Evolutionary conservation across 805 yeast genomes (phyloP), one percentile per base, ranked within the genome.

Genomic region (Komagataella phaffii): DNA sequence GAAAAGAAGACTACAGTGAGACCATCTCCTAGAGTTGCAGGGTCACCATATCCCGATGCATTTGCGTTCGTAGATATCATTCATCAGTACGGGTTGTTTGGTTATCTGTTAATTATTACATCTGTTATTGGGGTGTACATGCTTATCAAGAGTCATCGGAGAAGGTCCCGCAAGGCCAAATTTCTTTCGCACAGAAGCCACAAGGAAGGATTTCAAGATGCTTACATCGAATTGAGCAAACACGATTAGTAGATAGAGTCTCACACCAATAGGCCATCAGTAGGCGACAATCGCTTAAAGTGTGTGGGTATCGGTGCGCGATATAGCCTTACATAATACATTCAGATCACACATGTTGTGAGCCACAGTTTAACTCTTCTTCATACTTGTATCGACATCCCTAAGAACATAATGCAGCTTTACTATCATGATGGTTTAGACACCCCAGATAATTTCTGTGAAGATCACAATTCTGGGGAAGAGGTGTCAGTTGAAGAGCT

Each of bases 381-480:
- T 30, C 14, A 30, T 14, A 30, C 24, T 48, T 43, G 44, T 47
- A 18, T 24, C 14, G 2, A 44, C 24, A 18, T 18, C 19, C 45
- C 8, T 10, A 8, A 10, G 10, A 6, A 36, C 17, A 45, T 40
- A 61, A 72, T 76, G 72, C 67, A 71, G 57, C 74, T 74, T 1
- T 87, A 83, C 64, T 78, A 75, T 58, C 86, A 84, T 76, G 91
- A 87, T 62, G 73, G 75, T 60, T 65, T 75, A 43, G 74, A 75
- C 49, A 65, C 75, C 0, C 68, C 68, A 1, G 85, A 81, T 49
- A 83, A 81, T 68, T 80, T 88, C 17, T 30, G 40, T 30, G 77
- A 75, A 17, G 81, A 78, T 40, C 96, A 88, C 65, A 74, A 86
- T 66, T 77, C 88, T 0, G 96, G 96, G 0, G 65, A 54, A 2